Evolutionary conservation across 768 basidiomycete genomes (phyloP).

Genomic region (Lentinula raphanica): DNA sequence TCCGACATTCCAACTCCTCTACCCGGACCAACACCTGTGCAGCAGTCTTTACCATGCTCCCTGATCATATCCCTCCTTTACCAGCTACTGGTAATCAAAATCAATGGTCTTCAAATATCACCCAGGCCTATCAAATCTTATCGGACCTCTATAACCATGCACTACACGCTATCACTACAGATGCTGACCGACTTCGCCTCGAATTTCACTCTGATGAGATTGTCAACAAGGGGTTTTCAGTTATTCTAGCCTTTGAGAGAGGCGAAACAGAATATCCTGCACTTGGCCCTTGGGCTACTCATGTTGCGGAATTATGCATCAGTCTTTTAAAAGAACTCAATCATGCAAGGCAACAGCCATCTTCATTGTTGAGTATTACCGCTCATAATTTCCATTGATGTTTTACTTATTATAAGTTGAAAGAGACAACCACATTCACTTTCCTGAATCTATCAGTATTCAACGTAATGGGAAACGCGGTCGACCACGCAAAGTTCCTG

Average conservation of each 20-base stretch:
- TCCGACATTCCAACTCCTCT: no score
- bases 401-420: neutral
- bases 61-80: no score
- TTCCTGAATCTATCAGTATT: neutral
- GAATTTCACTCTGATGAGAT: slow-evolving; percentile 14
- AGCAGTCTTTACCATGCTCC: no score
- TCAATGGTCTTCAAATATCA: slow-evolving; percentile 11
- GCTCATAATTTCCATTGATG: no score
- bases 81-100: no score
- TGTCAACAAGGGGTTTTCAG: slow-evolving; percentile 3
- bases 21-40: no score
- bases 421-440: neutral
- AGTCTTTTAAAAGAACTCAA: neutral
- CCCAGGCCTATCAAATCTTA: slow-evolving; percentile 10
- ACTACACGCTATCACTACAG: slow-evolving; percentile 1
- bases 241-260: slow-evolving; percentile 12
- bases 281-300: slow-evolving; percentile 7
- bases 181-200: slow-evolving; percentile 13
- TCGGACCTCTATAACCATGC: slow-evolving; percentile 8
- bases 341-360: neutral
- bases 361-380: no score
- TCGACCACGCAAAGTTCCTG: slow-evolving; percentile 10
- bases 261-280: neutral
- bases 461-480: slow-evolving; percentile 6
- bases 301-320: slow-evolving; percentile 8